These are phyloP conservation scores for Nemophila menziesii DNA, from an alignment of 257 asterid genomes.

Conservation along the genomic window DNA sequence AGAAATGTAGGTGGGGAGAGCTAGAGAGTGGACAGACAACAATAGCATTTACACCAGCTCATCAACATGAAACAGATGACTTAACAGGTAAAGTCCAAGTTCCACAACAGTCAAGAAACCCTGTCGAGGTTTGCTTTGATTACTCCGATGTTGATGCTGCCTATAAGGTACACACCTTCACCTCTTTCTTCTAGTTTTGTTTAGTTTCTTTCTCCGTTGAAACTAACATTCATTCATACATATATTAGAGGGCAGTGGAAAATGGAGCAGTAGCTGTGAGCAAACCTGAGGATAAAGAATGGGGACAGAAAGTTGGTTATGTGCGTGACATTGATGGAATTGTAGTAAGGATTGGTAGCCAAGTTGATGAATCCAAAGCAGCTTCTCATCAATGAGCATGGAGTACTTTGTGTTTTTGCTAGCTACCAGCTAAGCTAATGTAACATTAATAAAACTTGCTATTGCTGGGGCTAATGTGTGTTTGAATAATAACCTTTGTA, in stretches of 20 bases:
- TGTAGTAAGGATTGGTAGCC: conserved; percentile 58
- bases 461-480: too few species aligned
- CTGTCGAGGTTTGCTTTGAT: conserved; percentile 74
- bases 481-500: too few species aligned
- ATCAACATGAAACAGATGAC: conserved; percentile 77
- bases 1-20: conserved; percentile 64
- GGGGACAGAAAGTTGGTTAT: conserved; percentile 95
- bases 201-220: not conserved
- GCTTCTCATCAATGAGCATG: not conserved
- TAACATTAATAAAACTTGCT: too few species aligned
- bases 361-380: conserved; percentile 21
- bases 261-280: conserved; percentile 68
- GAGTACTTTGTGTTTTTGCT: not conserved
- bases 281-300: conserved; percentile 58
- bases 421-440: too few species aligned
- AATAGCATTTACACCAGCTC: conserved; percentile 66
- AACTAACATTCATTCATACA: not conserved
- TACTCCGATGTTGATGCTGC: conserved; percentile 74
- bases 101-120: conserved; percentile 32
- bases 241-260: conserved; percentile 61
- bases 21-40: conserved; percentile 77
- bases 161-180: conserved; percentile 32
- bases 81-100: conserved; percentile 48
- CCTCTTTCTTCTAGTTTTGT: not conserved
- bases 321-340: conserved; percentile 67